These are phyloP conservation scores for Russula griseocarnosa DNA, from an alignment of 768 basidiomycete species.

Conservation along the genomic window DNA sequence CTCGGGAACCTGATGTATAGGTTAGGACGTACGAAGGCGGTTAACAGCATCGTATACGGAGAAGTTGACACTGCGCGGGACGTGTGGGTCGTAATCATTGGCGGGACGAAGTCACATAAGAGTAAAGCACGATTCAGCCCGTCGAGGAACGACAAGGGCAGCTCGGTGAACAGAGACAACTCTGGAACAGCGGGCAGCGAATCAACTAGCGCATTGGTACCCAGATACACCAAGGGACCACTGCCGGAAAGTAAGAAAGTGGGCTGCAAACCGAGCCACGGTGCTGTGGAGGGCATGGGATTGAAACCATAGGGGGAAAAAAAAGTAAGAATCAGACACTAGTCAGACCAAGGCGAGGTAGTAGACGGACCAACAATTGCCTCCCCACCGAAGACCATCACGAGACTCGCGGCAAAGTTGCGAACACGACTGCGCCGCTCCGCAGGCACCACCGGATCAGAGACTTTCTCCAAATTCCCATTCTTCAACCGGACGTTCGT, in stretches of 20 bases:
- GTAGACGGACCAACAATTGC: conserved; percentile 24
- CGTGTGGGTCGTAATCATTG: conserved; percentile 22
- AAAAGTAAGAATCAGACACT: neutral
- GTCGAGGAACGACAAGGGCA: conserved; percentile 22
- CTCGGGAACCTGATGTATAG: neutral
- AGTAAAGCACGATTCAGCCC: conserved; percentile 27
- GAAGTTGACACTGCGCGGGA: conserved; percentile 24
- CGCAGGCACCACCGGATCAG: neutral
- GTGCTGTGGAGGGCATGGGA: conserved; percentile 7
- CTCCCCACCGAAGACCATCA: conserved; percentile 29
- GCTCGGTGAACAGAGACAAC: conserved; percentile 22
- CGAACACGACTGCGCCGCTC: conserved; percentile 24
- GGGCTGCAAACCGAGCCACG: conserved; percentile 27
- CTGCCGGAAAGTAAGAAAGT: conserved; percentile 22
- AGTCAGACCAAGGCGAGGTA: neutral
- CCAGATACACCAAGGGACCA: conserved; percentile 17
- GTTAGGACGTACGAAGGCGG: conserved; percentile 22
- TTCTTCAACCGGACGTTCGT: neutral
- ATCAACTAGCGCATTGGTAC: conserved; percentile 18
- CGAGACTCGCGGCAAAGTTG: conserved; percentile 22
- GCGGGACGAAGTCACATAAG: conserved; percentile 26
- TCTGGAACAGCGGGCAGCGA: conserved; percentile 21
- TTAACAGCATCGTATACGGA: conserved; percentile 25
- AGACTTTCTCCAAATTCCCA: neutral
- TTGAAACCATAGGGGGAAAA: neutral